Base-by-base conservation (phyloP, 2,329 filamentous ascomycete genomes). In the Shiraia bambusicola region DNA sequence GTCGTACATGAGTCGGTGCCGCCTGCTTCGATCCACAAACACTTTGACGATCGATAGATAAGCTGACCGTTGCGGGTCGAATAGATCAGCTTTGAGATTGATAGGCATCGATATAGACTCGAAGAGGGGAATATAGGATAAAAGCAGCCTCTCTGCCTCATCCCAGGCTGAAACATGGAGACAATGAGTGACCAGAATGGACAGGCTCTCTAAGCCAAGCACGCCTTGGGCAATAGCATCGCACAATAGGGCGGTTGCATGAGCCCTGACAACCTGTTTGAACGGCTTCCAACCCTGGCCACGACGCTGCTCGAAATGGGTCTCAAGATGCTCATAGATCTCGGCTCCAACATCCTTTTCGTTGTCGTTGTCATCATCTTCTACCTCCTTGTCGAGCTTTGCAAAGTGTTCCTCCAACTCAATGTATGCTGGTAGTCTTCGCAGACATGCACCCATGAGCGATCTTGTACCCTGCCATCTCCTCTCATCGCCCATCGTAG, bases 361-460 rank as follows among this genome's bases (percentile, higher is more conserved):
- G 4, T 64, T 60, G 10, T 67, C 63, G 3, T 64, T 60, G 10
- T 67, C 63, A 4, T 54, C 51, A 1, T 56, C 56, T 7, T 56
- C 48, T 7, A 63, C 59, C 10, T 64, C 57, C 28, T 49, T 51
- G 24, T 66, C 61, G 10, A 66, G 48, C 14, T 59, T 50, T 4
- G 62, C 61, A 45, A 68, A 71, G 27, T 69, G 40, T 27, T 69
- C 65, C 33, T 72, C 69, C 2, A 67, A 52, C 19, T 59, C 61
- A 24, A 75, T 71, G 31, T 72, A 72, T 10, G 56, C 56, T 1
- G 72, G 70, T 10, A 75, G 56, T 34, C 63, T 62, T 10, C 63
- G 60, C 22, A 75, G 46, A 38, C 72, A 74, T 3, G 62, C 63
- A 6, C 51, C 50, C 42, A 69, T 56, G 6, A 75, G 55, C 2